Base-by-base conservation (phyloP, 2,329 filamentous ascomycete genomes). In the Hypoxylon sp. region DNA sequence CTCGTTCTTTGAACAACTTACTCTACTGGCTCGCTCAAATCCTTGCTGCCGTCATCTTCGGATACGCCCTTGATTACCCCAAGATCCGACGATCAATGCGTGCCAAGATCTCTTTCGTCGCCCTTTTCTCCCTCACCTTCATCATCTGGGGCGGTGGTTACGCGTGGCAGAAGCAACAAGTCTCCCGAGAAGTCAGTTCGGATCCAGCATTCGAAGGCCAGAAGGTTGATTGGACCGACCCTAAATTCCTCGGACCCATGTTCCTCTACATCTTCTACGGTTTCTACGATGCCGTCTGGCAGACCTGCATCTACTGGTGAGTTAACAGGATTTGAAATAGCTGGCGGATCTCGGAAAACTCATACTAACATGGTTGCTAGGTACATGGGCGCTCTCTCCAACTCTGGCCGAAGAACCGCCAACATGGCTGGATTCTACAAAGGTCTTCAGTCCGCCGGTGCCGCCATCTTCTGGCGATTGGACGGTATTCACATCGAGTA, bases 351-450 rank as follows among this genome's bases (percentile, higher is more conserved):
- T 85, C 62, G 85, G 88, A 74, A 89, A 89, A 75, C 4, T 14
- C 82, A 90, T 61, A 41, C 63, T 69, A 50, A 65, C 59, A 43
- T 51, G 23, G 23, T 48, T 34, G 17, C 70, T 66, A 91, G 90
- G 90, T 94, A 91, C 83, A 97, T 98, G 91, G 95, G 95, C 55
- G 89, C 94, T 6, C 85, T 98, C 46, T 94, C 93, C 77, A 98
- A 98, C 87, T 97, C 95, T 70, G 89, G 92, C 67, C 93, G 94
- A 79, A 95, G 94, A 80, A 88, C 95, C 28, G 94, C 95, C 82
- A 97, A 98, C 84, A 91, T 95, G 76, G 92, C 93, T 45, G 94
- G 93, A 69, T 94, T 92, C 84, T 96, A 96, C 87, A 96, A 96
- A 83, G 82, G 82, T 55, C 92, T 97, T 70, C 93, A 97, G 80